These are phyloP conservation scores for Yamadazyma oceani DNA, from an alignment of 1,139 yeast species.

Conservation along the genomic window DNA sequence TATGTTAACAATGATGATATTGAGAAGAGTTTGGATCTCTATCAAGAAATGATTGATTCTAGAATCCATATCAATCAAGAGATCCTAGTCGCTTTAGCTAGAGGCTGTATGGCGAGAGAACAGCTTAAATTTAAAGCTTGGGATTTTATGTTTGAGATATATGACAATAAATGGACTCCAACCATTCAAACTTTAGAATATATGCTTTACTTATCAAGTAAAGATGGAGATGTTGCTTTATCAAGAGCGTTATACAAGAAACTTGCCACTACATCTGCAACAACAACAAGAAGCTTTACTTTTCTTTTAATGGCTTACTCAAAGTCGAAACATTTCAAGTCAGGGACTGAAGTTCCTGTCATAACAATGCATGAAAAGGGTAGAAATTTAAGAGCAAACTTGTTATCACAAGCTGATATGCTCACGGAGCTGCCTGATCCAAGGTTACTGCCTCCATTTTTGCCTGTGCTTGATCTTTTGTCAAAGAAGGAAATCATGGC, in stretches of 20 bases:
- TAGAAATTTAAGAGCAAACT: slow-evolving; percentile 43
- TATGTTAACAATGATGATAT: slow-evolving; percentile 62
- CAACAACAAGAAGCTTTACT: slow-evolving; percentile 45
- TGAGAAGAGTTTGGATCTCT: slow-evolving; percentile 74
- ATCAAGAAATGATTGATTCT: slow-evolving; percentile 59
- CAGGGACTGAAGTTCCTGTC: slow-evolving; percentile 31
- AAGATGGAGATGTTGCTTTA: slow-evolving; percentile 75
- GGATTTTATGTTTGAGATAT: slow-evolving; percentile 72
- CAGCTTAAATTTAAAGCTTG: slow-evolving; percentile 62
- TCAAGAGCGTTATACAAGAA: slow-evolving; percentile 70
- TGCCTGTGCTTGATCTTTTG: slow-evolving; percentile 54
- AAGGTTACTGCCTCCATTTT: slow-evolving; percentile 48
- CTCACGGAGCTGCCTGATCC: slow-evolving; percentile 1
- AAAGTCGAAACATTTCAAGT: slow-evolving; percentile 22
- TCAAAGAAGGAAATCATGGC: slow-evolving; percentile 51
- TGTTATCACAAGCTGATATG: slow-evolving; percentile 27
- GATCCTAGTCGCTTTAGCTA: slow-evolving; percentile 65
- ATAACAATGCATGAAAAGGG: slow-evolving; percentile 48
- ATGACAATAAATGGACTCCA: slow-evolving; percentile 51
- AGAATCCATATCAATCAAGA: slow-evolving; percentile 35
- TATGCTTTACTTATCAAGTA: slow-evolving; percentile 71
- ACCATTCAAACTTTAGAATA: slow-evolving; percentile 57
- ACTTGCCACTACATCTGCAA: slow-evolving; percentile 44
- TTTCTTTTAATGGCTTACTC: slow-evolving; percentile 60
- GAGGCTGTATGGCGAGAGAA: slow-evolving; percentile 64